These are phyloP conservation scores for Hansenula anomala DNA, from an alignment of 1,139 yeast genomes.

Conservation along the genomic window DNA sequence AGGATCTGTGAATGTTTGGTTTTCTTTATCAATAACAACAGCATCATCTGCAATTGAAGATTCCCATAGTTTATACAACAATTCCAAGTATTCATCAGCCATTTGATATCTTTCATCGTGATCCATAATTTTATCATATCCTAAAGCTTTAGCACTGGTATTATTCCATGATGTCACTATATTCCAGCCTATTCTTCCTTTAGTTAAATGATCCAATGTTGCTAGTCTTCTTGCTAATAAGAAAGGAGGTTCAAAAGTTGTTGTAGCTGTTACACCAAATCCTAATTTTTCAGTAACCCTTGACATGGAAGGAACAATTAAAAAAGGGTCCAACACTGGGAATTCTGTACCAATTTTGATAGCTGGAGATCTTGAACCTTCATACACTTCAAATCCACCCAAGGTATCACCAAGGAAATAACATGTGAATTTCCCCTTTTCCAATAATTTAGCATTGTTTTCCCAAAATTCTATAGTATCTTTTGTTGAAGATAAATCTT, in stretches of 20 bases:
- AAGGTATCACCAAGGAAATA: constrained; percentile 41
- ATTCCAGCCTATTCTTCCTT: constrained; percentile 42
- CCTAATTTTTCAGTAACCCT: constrained; percentile 33
- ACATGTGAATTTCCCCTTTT: constrained; percentile 38
- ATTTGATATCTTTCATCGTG: constrained; percentile 36
- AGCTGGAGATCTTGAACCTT: constrained; percentile 36
- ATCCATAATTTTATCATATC: constrained; percentile 28
- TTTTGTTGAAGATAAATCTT: constrained; percentile 29
- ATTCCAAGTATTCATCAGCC: constrained; percentile 36
- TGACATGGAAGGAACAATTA: constrained; percentile 37
- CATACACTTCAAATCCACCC: constrained; percentile 39
- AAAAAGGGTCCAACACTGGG: constrained; percentile 36
- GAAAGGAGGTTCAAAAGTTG: constrained; percentile 38
- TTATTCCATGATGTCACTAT: constrained; percentile 38
- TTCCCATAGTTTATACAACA: constrained; percentile 32
- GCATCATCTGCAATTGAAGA: constrained; percentile 41
- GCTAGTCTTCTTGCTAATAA: constrained; percentile 36
- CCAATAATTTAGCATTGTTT: constrained; percentile 35
- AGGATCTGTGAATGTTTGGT: constrained; percentile 31
- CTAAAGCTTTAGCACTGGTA: constrained; percentile 34
- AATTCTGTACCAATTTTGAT: constrained; percentile 36
- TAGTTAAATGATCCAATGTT: constrained; percentile 34
- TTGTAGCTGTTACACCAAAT: constrained; percentile 36
- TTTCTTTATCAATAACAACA: constrained; percentile 25
- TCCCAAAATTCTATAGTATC: constrained; percentile 39